Evolutionary conservation across 2,329 filamentous ascomycete genomes (phyloP).

Genomic region (Fusarium euwallaceae): DNA sequence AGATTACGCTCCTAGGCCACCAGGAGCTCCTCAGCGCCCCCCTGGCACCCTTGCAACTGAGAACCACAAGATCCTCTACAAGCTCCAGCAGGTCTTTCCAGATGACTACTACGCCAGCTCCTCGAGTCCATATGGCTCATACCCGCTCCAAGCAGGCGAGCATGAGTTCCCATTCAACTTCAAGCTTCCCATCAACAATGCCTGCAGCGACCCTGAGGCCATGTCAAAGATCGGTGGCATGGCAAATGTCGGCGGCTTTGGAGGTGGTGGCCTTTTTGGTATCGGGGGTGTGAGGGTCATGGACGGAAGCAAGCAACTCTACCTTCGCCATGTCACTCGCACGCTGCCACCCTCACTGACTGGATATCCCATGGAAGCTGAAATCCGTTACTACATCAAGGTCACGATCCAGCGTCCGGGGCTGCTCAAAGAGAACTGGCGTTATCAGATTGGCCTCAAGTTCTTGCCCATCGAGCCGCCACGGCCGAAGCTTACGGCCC

Average conservation of each 20-base stretch:
- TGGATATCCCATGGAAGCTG: slow-evolving; percentile 88
- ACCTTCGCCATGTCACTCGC: slow-evolving; percentile 80
- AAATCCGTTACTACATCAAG: slow-evolving; percentile 95
- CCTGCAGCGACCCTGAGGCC: slow-evolving; percentile 68
- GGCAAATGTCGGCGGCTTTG: slow-evolving; percentile 66
- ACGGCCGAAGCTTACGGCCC: slow-evolving; percentile 72
- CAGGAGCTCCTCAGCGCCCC: slow-evolving; percentile 48
- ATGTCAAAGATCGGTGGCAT: slow-evolving; percentile 68
- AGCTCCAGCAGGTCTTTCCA: slow-evolving; percentile 79
- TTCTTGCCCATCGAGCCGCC: slow-evolving; percentile 95
- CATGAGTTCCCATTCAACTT: slow-evolving; percentile 85
- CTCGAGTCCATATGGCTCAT: slow-evolving; percentile 60
- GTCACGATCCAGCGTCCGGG: slow-evolving; percentile 92
- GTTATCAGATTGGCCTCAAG: slow-evolving; percentile 77
- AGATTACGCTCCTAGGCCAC: slow-evolving; percentile 53
- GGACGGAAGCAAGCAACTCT: slow-evolving; percentile 73
- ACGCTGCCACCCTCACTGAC: slow-evolving; percentile 90
- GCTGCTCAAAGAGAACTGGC: slow-evolving; percentile 90
- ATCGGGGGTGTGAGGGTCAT: slow-evolving; percentile 69
- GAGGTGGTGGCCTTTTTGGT: slow-evolving; percentile 61
- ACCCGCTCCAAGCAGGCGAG: slow-evolving; percentile 75
- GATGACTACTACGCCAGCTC: slow-evolving; percentile 61
- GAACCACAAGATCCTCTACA: slow-evolving; percentile 82
- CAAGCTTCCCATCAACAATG: slow-evolving; percentile 83
- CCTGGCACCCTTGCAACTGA: slow-evolving; percentile 64